Base-by-base conservation (phyloP, 192 early-diverging fungal species). In the Mortierella hygrophila region DNA sequence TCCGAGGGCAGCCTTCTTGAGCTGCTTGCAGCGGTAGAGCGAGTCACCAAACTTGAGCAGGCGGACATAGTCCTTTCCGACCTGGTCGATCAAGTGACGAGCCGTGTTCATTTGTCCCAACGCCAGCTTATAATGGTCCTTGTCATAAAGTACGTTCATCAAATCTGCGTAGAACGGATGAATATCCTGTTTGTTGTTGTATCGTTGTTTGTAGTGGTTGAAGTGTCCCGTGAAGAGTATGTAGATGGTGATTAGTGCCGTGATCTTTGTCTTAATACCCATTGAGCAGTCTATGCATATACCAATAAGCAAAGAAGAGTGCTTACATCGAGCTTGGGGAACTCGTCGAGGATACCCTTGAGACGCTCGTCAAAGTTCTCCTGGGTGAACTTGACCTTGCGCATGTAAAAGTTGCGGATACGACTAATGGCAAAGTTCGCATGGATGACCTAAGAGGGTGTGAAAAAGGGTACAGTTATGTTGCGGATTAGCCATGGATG, bases 111-210 rank as follows among this genome's bases (percentile, higher is more conserved):
- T 96, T 89, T 99, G 99, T 47, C 96, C 97, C 81, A 99, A 93
- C 49, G 99, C 99, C 60, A 99, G 94, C 91, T 99, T 99, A 92
- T 99, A 99, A 92, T 99, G 99, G 89, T 99, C 99, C 90, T 97
- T 96, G 93, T 99, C 99, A 91, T 99, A 99, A 74, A 99, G 94
- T 42, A 99, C 98, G 92, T 99, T 99, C 98, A 99, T 99, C 82
- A 99, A 91, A 88, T 99, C 99, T 21, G 99, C 93, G 89, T 99
- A 99, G 90, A 99, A 99, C 55, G 99, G 99, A 85, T 99, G 99
- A 86, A 99, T 98, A 91, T 99, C 95, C 95, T 96, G 89, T 65
- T 65, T 52, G 60, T 65, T 32, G 60, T 35, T 29, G 60, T 4
- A 63, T 13, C 13, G 60, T 8, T n/a, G 10, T 29, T 65, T 32